Conservation (phyloP, 176 grass and related monocot species). For the Oryza australiensis region DNA sequence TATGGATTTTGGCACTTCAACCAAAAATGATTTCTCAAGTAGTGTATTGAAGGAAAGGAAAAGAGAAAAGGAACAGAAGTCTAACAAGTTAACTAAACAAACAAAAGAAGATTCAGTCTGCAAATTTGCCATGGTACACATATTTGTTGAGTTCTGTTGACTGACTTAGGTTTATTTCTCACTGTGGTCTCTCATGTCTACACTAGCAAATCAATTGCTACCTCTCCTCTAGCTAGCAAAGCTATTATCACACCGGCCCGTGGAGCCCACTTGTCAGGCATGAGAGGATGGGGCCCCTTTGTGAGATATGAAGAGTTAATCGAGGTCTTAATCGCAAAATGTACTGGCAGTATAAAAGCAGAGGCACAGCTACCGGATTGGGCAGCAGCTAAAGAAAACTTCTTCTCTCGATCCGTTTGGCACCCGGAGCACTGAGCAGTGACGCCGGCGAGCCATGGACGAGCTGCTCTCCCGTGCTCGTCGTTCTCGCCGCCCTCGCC, state of each 20-base stretch:
- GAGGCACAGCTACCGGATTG: not conserved
- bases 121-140: not conserved
- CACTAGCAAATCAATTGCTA: not conserved
- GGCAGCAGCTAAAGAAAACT: no score
- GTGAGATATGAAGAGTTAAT: no score
- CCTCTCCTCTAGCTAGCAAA: no score
- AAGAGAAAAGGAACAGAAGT: no score
- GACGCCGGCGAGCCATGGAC: slow-evolving; percentile 24
- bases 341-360: slow-evolving; percentile 11
- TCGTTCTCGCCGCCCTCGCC: slow-evolving; percentile 34
- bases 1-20: no score
- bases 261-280: not conserved
- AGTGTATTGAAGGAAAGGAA: no score
- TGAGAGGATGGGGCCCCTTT: not conserved
- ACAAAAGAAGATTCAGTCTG: no score
- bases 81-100: no score
- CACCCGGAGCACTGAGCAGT: not conserved
- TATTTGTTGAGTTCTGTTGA: not conserved
- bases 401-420: no score
- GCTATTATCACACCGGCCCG: no score
- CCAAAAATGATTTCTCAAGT: no score
- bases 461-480: slow-evolving; percentile 40
- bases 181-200: not conserved
- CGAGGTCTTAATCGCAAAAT: not conserved
- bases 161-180: not conserved